Evolutionary conservation across 768 basidiomycete genomes (phyloP), one percentile per base, ranked within the genome.

Genomic region (Rhodotorula kratochvilovae): DNA sequence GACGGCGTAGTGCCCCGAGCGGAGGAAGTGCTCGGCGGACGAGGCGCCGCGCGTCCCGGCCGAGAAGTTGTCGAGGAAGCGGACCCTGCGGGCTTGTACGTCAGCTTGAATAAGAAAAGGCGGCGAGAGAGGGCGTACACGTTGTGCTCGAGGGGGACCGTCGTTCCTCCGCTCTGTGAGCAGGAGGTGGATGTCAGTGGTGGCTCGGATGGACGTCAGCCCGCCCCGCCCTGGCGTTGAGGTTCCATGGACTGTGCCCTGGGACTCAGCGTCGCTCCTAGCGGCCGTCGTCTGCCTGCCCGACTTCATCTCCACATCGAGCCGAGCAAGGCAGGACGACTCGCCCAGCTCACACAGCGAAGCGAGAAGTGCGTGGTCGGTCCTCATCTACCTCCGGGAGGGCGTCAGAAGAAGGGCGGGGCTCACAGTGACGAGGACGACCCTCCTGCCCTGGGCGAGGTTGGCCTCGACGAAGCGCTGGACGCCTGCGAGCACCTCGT

Each of bases 11-110:
- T 77, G 71, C 67, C 89, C 90, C 13, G 90, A 88, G 76, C 89
- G 87, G 70, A 98, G 86, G 80, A 99, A 97, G 82, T 98, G 96
- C 81, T 99, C 96, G 4, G 96, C 95, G 29, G 96, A 98, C 0
- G 95, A 93, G 42, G 96, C 91, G 54, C 96, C 96, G 78, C 96
- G 86, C 29, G 96, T 99, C 63, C 95, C 94, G 91, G 96, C 95
- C 81, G 93, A 96, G 81, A 98, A 98, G 83, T 99, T 98, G 80
- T 98, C 95, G 39, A 99, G 84, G 80, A 97, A 99, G 61, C 96
- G 91, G 58, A 99, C 96, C 76, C 95, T 99, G 78, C n/a, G 74
- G 67, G n/a, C n/a, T n/a, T n/a, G n/a, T n/a, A n/a, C n/a, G 31
- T 13, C 3, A 35, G n/a, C 3, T 10, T 10, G 16, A 2, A 43